Evolutionary conservation across 2,329 filamentous ascomycete genomes (phyloP).

Genomic region (Xylariaceae sp.): DNA sequence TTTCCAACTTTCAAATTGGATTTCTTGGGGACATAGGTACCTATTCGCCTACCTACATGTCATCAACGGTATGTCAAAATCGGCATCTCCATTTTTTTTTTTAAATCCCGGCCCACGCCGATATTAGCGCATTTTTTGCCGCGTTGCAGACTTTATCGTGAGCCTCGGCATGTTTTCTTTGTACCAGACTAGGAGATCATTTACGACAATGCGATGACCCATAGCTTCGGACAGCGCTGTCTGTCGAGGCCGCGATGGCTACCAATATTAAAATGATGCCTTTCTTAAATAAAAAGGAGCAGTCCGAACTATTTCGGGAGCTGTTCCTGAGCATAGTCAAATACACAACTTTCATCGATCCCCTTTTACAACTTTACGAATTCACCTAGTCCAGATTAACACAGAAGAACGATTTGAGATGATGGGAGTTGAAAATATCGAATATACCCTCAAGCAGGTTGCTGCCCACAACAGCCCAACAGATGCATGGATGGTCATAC

Average conservation of each 20-base stretch:
- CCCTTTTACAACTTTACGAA: background rate
- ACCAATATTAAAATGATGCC: background rate
- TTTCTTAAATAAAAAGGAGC: background rate
- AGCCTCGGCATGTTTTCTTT: no score
- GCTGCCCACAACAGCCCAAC: constrained; percentile 44
- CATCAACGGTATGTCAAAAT: no score
- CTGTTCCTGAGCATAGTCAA: background rate
- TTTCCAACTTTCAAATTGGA: no score
- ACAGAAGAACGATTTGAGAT: background rate
- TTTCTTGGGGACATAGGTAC: no score
- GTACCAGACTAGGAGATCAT: no score
- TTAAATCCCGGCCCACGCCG: no score
- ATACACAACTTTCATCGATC: background rate
- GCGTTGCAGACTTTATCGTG: no score
- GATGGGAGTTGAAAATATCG: constrained; percentile 20
- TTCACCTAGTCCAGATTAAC: background rate
- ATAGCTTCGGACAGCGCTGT: no score
- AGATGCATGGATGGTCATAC: constrained; percentile 53
- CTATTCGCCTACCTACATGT: no score
- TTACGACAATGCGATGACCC: no score
- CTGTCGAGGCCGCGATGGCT: background rate
- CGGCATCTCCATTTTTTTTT: no score
- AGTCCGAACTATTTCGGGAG: background rate
- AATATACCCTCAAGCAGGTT: constrained; percentile 40
- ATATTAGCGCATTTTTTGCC: no score